A percentile compares a stretch with the other conserved stretches of the same genome.
Conservation (phyloP, 1,139 yeast species). For the Eremothecium sinecaudum region DNA sequence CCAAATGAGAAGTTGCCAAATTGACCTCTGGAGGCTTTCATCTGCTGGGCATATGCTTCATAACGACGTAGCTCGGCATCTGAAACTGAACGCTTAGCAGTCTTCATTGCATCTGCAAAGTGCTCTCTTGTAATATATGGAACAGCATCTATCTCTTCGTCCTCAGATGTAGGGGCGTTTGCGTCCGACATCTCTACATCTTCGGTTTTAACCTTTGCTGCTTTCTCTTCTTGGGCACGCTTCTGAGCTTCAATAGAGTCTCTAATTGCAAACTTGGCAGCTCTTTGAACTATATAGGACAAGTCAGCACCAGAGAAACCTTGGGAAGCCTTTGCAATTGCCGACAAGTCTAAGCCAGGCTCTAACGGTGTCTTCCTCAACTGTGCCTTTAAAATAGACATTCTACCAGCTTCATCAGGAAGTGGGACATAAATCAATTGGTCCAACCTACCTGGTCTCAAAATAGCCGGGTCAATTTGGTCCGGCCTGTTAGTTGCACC, state of each 20-base stretch:
- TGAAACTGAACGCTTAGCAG: conserved; percentile 93
- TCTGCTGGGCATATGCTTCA: conserved; percentile 96
- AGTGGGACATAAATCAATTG: conserved; percentile 97
- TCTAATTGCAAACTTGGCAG: conserved; percentile 97
- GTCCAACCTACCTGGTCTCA: conserved; percentile 99
- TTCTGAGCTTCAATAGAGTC: conserved; percentile 87
- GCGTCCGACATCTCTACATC: conserved; percentile 60
- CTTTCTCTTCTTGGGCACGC: conserved; percentile 45
- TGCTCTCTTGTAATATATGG: conserved; percentile 90
- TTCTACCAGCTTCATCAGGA: conserved; percentile 91
- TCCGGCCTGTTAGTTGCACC: conserved; percentile 99
- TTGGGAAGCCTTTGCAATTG: conserved; percentile 85
- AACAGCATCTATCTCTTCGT: conserved; percentile 78
- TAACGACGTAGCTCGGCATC: conserved; percentile 98
- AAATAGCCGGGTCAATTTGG: conserved; percentile 95
- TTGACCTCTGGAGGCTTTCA: conserved; percentile 92
- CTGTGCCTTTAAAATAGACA: conserved; percentile 90
- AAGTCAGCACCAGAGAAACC: conserved; percentile 99
- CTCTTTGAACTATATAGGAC: conserved; percentile 92
- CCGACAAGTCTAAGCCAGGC: conserved; percentile 82
- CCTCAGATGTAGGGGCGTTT: conserved; percentile 40
- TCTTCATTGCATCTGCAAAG: conserved; percentile 98
- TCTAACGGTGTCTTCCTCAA: conserved; percentile 97
- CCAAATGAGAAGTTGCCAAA: conserved; percentile 66
- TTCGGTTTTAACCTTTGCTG: conserved; percentile 36